These are phyloP conservation scores for Solanum peruvianum DNA, from an alignment of 257 asterid species.

Conservation along the genomic window DNA sequence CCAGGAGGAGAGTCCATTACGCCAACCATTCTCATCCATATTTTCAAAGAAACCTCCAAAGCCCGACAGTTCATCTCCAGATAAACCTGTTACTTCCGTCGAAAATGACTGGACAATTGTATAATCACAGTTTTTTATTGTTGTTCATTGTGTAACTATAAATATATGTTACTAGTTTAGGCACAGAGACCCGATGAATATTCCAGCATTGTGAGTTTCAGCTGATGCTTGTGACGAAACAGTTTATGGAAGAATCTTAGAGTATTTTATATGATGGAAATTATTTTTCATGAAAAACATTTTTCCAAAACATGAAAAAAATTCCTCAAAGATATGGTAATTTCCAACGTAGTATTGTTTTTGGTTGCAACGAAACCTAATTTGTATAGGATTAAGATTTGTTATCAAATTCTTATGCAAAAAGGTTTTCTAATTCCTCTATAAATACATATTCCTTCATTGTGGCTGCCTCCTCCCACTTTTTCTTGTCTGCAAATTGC, in stretches of 20 bases:
- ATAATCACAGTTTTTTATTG: slow-evolving; percentile 1
- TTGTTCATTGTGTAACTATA: slow-evolving; percentile 13
- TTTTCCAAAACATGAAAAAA: neutral
- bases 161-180: slow-evolving; percentile 7
- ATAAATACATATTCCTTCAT: neutral
- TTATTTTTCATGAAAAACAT: neutral
- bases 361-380: neutral
- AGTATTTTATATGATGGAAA: neutral
- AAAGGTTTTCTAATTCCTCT: neutral
- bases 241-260: neutral
- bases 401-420: neutral
- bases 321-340: neutral
- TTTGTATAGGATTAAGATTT: neutral
- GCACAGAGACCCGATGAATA: neutral
- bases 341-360: neutral
- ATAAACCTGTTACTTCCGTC: slow-evolving; percentile 30
- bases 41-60: slow-evolving; percentile 91
- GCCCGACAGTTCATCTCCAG: slow-evolving; percentile 34
- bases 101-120: slow-evolving; percentile 80
- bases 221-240: neutral
- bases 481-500: neutral
- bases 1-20: slow-evolving; percentile 36
- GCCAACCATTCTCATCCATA: slow-evolving; percentile 53
- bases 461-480: neutral
- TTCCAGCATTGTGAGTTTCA: neutral